phyloP scores from a whole-genome alignment of 768 basidiomycete genomes.

The Russula foetens region DNA sequence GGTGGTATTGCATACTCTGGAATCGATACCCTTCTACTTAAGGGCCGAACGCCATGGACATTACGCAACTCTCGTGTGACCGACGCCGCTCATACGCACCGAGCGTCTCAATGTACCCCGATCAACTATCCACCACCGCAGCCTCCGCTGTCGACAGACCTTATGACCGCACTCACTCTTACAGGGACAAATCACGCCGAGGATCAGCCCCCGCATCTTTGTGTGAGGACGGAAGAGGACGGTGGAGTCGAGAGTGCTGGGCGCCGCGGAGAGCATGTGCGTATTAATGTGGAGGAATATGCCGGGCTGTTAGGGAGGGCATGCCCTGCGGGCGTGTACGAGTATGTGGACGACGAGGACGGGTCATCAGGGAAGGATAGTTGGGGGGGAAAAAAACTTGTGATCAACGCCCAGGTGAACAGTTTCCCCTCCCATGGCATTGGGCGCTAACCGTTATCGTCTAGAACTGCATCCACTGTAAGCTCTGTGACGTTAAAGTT shows the following conservation, averaged over 20 bases:
- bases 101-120: slow-evolving; percentile 55
- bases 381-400: slow-evolving; percentile 78
- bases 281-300: slow-evolving; percentile 66
- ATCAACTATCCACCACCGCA: slow-evolving; percentile 85
- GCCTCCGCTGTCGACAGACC: slow-evolving; percentile 85
- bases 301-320: slow-evolving; percentile 83
- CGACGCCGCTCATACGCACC: slow-evolving; percentile 67
- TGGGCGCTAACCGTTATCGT: slow-evolving; percentile 24
- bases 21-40: slow-evolving; percentile 75
- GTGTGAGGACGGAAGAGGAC: slow-evolving; percentile 40
- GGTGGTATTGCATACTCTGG: slow-evolving; percentile 90
- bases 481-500: slow-evolving; percentile 92
- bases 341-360: slow-evolving; percentile 75
- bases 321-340: slow-evolving; percentile 95
- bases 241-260: slow-evolving; percentile 35
- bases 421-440: background rate
- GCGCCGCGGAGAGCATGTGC: slow-evolving; percentile 56
- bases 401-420: slow-evolving; percentile 93
- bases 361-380: slow-evolving; percentile 37
- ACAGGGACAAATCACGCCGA: slow-evolving; percentile 97
- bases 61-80: slow-evolving; percentile 54
- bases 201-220: slow-evolving; percentile 86
- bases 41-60: slow-evolving; percentile 88
- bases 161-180: slow-evolving; percentile 82
- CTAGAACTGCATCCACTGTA: slow-evolving; percentile 90